Conservation (phyloP, 1,284 basidiomycete genomes). For the Sphagnurus paluster region DNA sequence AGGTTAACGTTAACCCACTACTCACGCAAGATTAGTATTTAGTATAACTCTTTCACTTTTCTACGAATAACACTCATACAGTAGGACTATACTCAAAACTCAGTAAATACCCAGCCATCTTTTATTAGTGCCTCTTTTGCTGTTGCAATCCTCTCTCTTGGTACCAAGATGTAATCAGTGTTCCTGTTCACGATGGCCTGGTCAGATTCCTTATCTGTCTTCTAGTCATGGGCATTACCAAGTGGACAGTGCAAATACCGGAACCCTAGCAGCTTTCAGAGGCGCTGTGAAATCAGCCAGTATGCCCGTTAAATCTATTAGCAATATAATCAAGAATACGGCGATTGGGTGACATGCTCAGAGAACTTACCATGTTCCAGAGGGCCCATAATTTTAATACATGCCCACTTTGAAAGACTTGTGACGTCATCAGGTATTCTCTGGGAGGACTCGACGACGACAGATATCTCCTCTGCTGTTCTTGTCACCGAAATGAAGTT, state of each 20-base stretch:
- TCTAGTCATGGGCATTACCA: constrained; percentile 41
- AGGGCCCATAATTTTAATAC: constrained; percentile 63
- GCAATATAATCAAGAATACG: background rate
- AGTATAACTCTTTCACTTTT: no score
- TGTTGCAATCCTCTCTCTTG: constrained; percentile 39
- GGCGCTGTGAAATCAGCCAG: constrained; percentile 56
- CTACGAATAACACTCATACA: no score
- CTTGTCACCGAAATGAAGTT: constrained; percentile 58
- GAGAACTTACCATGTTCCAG: constrained; percentile 58
- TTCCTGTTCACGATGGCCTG: constrained; percentile 46
- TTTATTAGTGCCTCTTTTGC: constrained; percentile 41
- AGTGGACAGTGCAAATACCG: constrained; percentile 69
- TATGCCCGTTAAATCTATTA: constrained; percentile 56
- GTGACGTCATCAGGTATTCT: constrained; percentile 33
- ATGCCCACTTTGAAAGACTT: constrained; percentile 50
- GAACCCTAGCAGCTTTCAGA: constrained; percentile 53
- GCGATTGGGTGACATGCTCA: background rate
- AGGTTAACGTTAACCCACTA: no score
- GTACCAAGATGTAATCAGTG: constrained; percentile 62
- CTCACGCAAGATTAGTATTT: no score
- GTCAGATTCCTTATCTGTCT: background rate
- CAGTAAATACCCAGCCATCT: constrained; percentile 50
- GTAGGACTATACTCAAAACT: no score
- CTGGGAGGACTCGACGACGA: constrained; percentile 48
- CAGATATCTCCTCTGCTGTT: constrained; percentile 60